Conservation (phyloP, 495 filamentous ascomycete genomes). For the Penicillium paradoxum region DNA sequence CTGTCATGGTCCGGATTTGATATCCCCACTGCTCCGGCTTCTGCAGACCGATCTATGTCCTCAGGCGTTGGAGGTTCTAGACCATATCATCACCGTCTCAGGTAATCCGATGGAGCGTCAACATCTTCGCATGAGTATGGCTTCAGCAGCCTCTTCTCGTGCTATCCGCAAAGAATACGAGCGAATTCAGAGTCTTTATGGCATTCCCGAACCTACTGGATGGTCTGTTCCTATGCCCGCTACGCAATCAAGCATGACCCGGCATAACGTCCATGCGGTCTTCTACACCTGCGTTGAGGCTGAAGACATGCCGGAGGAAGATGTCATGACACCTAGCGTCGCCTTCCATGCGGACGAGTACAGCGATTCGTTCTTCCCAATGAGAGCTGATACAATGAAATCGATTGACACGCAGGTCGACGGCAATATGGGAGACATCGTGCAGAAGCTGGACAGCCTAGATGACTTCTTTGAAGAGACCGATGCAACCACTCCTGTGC, state of each 20-base stretch:
- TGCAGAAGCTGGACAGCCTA: conserved; percentile 84
- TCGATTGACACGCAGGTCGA: conserved; percentile 78
- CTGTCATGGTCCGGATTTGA: conserved; percentile 87
- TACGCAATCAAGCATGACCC: conserved; percentile 74
- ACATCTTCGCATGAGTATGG: conserved; percentile 96
- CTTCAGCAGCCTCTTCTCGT: conserved; percentile 66
- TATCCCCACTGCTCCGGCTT: conserved; percentile 85
- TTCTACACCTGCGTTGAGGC: conserved; percentile 81
- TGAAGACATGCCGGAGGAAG: conserved; percentile 51
- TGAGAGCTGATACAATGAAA: conserved; percentile 84
- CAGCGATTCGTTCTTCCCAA: conserved; percentile 70
- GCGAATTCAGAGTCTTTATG: conserved; percentile 87
- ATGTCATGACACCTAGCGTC: conserved; percentile 75
- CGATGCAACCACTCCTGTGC: conserved; percentile 46
- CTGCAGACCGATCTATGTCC: conserved; percentile 91
- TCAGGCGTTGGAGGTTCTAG: conserved; percentile 83
- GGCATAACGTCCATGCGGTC: conserved; percentile 90
- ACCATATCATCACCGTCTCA: conserved; percentile 91
- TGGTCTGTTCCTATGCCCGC: conserved; percentile 97
- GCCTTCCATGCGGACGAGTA: conserved; percentile 91
- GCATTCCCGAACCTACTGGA: conserved; percentile 90
- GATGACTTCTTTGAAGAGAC: conserved; percentile 91
- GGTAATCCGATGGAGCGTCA: conserved; percentile 90
- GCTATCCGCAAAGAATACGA: conserved; percentile 91
- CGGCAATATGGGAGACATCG: conserved; percentile 76